Percentiles rank a stretch among this genome's conserved stretches.
phyloP scores from a whole-genome alignment of 305 asterid species.

The Fraxinus nigra region DNA sequence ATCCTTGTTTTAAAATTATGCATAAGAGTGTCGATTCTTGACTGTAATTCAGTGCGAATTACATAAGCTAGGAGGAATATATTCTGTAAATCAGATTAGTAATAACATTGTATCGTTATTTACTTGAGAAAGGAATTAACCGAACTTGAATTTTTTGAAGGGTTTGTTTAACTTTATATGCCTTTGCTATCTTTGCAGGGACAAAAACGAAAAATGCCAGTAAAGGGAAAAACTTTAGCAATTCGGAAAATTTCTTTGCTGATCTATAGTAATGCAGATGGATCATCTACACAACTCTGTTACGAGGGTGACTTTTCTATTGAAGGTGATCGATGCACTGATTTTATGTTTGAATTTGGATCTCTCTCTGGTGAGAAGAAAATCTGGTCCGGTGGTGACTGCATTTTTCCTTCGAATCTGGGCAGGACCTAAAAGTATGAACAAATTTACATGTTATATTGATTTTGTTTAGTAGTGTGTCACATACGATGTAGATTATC shows the following conservation, averaged over 20 bases:
- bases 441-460: not conserved
- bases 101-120: not conserved
- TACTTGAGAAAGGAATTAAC: not conserved
- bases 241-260: slow-evolving; percentile 59
- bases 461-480: not conserved
- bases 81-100: not conserved
- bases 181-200: slow-evolving; percentile 40
- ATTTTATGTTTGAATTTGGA: not conserved
- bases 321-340: not conserved
- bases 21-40: not conserved
- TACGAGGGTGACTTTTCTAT: not conserved
- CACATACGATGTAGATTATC: not conserved
- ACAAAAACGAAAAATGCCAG: slow-evolving; percentile 46
- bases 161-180: not conserved
- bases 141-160: not conserved
- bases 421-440: not conserved
- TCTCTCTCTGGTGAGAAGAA: not conserved
- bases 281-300: not conserved
- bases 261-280: slow-evolving; percentile 37
- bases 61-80: not conserved
- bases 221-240: slow-evolving; percentile 36
- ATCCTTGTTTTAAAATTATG: not conserved
- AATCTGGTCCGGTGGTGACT: not conserved
- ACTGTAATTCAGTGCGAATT: not conserved
- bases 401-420: not conserved